phyloP scores from a whole-genome alignment of 2,329 filamentous ascomycete species.

The Calonectria ilicicola region DNA sequence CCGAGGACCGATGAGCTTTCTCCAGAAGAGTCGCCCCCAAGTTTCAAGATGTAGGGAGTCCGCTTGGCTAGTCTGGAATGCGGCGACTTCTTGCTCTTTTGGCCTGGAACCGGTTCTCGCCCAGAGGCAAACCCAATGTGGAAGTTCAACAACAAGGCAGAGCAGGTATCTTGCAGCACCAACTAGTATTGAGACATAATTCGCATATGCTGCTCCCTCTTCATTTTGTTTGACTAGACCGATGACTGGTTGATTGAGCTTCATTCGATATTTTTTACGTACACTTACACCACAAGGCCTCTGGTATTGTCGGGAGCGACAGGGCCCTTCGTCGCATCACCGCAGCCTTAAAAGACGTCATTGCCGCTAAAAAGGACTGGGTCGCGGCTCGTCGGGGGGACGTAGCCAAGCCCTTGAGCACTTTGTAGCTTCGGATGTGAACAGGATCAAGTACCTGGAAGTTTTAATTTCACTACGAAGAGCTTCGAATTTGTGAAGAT shows the following conservation, averaged over 20 bases:
- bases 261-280: background rate
- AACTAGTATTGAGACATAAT: background rate
- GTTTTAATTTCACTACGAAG: background rate
- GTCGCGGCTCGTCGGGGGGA: slow-evolving; percentile 29
- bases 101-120: background rate
- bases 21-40: background rate
- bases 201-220: background rate
- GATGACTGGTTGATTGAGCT: background rate
- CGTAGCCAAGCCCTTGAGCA: background rate
- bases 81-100: background rate
- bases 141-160: background rate
- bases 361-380: slow-evolving; percentile 21
- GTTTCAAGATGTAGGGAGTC: background rate
- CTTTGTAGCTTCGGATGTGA: slow-evolving; percentile 8
- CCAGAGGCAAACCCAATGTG: background rate
- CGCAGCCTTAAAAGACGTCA: slow-evolving; percentile 33
- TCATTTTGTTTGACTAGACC: background rate
- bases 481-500: background rate
- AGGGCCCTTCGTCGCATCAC: slow-evolving; percentile 34
- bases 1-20: background rate
- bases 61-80: background rate
- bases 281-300: background rate
- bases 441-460: slow-evolving; percentile 14
- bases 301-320: slow-evolving; percentile 1
- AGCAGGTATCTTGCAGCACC: slow-evolving; percentile 13